These are phyloP conservation scores for Collybia sp. DNA, from an alignment of 768 basidiomycete species.

Conservation along the genomic window DNA sequence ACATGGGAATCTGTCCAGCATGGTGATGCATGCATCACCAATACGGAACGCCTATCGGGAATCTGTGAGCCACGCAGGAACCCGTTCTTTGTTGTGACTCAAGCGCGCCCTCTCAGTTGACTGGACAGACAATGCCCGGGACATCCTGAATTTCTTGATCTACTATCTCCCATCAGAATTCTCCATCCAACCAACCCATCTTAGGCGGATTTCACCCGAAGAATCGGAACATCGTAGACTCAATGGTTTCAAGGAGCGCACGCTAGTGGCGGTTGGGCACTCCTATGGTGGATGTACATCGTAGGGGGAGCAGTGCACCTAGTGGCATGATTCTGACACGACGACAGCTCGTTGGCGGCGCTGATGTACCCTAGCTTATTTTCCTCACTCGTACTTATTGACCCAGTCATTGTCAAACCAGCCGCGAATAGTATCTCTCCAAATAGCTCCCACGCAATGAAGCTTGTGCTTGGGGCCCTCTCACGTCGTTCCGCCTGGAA, in stretches of 20 bases:
- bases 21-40: constrained; percentile 79
- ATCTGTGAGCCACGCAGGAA: constrained; percentile 42
- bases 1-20: constrained; percentile 80
- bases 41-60: constrained; percentile 47
- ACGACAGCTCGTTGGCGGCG: constrained; percentile 57
- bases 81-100: neutral
- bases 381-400: constrained; percentile 66
- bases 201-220: constrained; percentile 40
- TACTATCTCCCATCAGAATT: constrained; percentile 53
- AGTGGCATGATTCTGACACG: neutral
- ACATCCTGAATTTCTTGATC: constrained; percentile 72
- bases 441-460: constrained; percentile 8
- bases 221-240: constrained; percentile 36
- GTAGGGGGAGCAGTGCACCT: constrained; percentile 34
- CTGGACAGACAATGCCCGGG: constrained; percentile 75
- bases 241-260: constrained; percentile 47
- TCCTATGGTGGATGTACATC: constrained; percentile 79
- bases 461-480: constrained; percentile 42
- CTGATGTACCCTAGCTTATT: constrained; percentile 62
- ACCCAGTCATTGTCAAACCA: constrained; percentile 61
- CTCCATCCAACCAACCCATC: constrained; percentile 43
- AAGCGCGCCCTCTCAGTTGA: constrained; percentile 35
- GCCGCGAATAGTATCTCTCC: constrained; percentile 5
- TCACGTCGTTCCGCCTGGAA: constrained; percentile 59
- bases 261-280: constrained; percentile 73